phyloP scores from a whole-genome alignment of 2,329 filamentous ascomycete genomes.

The Pyricularia pennisetigena region DNA sequence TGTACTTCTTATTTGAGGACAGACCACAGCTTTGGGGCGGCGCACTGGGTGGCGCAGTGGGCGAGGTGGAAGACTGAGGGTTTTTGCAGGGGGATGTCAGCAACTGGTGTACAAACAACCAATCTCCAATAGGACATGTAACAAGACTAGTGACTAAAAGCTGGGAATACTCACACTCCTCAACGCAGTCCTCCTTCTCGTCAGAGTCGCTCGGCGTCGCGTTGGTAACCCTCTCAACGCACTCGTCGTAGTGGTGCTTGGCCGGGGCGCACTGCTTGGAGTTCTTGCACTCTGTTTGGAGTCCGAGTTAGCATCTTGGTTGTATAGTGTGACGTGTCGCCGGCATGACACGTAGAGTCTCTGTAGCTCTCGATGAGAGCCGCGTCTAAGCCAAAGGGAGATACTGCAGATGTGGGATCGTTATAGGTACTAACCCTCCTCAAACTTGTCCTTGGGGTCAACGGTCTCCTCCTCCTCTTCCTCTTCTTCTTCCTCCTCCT shows the following conservation, averaged over 20 bases:
- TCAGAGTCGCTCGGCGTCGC: slow-evolving; percentile 49
- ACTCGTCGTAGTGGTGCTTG: slow-evolving; percentile 99
- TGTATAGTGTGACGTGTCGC: neutral
- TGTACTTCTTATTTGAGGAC: slow-evolving; percentile 66
- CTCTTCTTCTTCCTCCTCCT: slow-evolving; percentile 49
- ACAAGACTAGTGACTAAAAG: neutral
- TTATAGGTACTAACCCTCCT: slow-evolving; percentile 58
- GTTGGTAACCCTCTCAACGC: slow-evolving; percentile 76
- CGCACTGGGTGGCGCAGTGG: slow-evolving; percentile 88
- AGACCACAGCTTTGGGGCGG: slow-evolving; percentile 91
- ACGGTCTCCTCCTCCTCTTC: slow-evolving; percentile 63
- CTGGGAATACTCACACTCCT: slow-evolving; percentile 71
- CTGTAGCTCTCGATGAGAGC: no score
- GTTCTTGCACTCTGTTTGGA: slow-evolving; percentile 71
- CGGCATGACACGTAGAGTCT: neutral
- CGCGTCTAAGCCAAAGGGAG: neutral
- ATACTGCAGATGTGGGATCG: neutral
- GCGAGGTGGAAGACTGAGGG: slow-evolving; percentile 92
- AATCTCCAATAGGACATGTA: neutral
- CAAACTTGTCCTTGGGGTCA: slow-evolving; percentile 79
- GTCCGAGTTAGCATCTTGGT: slow-evolving; percentile 14
- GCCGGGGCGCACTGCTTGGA: slow-evolving; percentile 73
- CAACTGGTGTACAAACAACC: neutral
- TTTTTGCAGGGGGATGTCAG: neutral
- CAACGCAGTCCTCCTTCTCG: slow-evolving; percentile 88